Percentiles rank a stretch among this genome's conserved stretches.
These are phyloP conservation scores for Diutina rugosa DNA, from an alignment of 1,139 yeast species.

Conservation along the genomic window DNA sequence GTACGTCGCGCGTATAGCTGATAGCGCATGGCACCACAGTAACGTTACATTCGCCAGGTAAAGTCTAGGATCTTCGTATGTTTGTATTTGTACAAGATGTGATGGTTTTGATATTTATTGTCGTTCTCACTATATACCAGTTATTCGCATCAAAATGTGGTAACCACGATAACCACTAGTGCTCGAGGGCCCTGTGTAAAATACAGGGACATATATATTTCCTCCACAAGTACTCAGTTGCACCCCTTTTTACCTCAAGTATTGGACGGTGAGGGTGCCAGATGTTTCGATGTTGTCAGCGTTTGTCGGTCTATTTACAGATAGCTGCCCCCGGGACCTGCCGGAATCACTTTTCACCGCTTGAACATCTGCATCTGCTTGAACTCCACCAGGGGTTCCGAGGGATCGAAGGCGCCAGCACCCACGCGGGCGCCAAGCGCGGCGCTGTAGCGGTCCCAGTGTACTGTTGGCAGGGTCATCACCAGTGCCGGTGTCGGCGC, in stretches of 20 bases:
- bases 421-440: slow-evolving; percentile 9
- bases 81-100: too few relatives aligned
- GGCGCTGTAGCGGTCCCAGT: slow-evolving; percentile 15
- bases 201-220: neutral
- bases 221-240: neutral
- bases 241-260: slow-evolving; percentile 4
- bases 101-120: neutral
- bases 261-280: neutral
- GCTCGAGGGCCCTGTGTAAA: neutral
- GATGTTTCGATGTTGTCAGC: too few relatives aligned
- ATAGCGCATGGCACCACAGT: too few relatives aligned
- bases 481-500: slow-evolving; percentile 25
- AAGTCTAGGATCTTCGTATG: too few relatives aligned
- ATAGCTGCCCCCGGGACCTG: neutral
- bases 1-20: too few relatives aligned
- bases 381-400: slow-evolving; percentile 6
- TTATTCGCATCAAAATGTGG: neutral
- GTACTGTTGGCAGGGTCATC: slow-evolving; percentile 22
- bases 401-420: slow-evolving; percentile 3
- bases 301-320: neutral
- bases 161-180: neutral
- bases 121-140: neutral
- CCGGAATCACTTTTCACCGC: neutral
- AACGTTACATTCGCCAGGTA: too few relatives aligned
- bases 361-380: slow-evolving; percentile 6